Evolutionary conservation across 2,329 filamentous ascomycete species (phyloP), one percentile per base, ranked within the genome.

Genomic region (Dryadomyces quercivorus): DNA sequence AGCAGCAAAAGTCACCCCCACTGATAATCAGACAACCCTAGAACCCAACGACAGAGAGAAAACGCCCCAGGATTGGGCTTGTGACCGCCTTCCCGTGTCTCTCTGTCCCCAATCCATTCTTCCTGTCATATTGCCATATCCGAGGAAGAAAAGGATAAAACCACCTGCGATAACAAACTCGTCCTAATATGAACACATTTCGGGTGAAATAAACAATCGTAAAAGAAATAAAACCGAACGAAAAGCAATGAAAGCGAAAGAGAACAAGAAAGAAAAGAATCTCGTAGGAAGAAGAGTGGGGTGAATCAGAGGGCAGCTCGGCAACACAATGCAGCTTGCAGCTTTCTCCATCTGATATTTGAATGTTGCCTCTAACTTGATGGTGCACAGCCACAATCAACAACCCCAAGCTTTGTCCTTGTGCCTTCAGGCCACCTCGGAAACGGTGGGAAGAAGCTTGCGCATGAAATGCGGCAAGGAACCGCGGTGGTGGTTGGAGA

Each of bases 391-490:
- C 26, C 26, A 31, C 26, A 31, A 31, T 8, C 26, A 31, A 31
- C 26, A 31, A 8, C 26, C 26, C 26, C 26, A 31, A 31, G 26
- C 26, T 31, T 31, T 31, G 26, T 8, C 26, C 26, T 31, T 4
- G 6, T 5, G 10, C 4, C 36, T 16, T 40, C 36, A 54, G 26
- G 46, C 45, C 12, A 54, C 52, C 51, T 60, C 59, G 51, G 57
- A 40, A 48, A 70, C 67, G 9, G 67, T 67, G 49, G 66, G 65
- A 58, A 70, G 64, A 22, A 69, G 60, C 59, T 65, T 66, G 53
- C 67, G 67, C 59, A 68, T 62, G 57, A 70, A 68, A 58, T 65
- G 63, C 58, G 66, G 65, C 58, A 69, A 61, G 57, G 60, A 54
- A 56, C 58, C 64, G 55, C 69, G 69, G 60, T 66, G 63, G 60